Percentiles rank a stretch among this genome's conserved stretches.
These are phyloP conservation scores for Lomentospora prolificans DNA, from an alignment of 2,329 filamentous ascomycete species.

Conservation along the genomic window DNA sequence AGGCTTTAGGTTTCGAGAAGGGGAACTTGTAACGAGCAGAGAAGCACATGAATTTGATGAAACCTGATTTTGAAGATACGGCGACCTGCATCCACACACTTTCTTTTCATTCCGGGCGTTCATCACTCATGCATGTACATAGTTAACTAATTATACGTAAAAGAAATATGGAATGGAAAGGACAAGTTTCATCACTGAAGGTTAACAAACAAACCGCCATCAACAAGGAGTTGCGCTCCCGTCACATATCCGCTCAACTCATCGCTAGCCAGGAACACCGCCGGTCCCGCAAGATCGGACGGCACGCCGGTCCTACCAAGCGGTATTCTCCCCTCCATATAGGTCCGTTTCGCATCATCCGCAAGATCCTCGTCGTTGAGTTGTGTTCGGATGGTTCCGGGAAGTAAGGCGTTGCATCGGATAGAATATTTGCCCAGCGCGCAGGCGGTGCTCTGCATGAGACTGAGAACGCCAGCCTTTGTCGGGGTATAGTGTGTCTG, in stretches of 20 bases:
- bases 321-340: constrained; percentile 76
- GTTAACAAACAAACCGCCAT: constrained; percentile 85
- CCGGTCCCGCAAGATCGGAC: constrained; percentile 70
- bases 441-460: constrained; percentile 78
- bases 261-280: constrained; percentile 74
- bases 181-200: constrained; percentile 63
- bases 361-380: constrained; percentile 73
- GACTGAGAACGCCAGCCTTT: constrained; percentile 68
- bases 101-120: background rate
- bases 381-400: constrained; percentile 75
- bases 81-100: background rate
- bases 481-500: constrained; percentile 86
- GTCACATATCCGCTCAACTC: constrained; percentile 73
- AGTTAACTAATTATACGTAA: background rate
- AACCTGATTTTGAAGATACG: too few relatives aligned
- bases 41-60: too few relatives aligned
- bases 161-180: background rate
- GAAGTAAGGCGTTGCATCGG: constrained; percentile 73
- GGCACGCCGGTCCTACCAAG: constrained; percentile 64
- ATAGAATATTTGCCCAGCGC: constrained; percentile 68
- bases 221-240: constrained; percentile 74
- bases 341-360: constrained; percentile 60
- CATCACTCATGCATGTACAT: background rate
- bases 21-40: background rate
- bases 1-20: constrained; percentile 28